Evolutionary conservation across 2,329 filamentous ascomycete species (phyloP).

Genomic region (Hansfordia pulvinata): DNA sequence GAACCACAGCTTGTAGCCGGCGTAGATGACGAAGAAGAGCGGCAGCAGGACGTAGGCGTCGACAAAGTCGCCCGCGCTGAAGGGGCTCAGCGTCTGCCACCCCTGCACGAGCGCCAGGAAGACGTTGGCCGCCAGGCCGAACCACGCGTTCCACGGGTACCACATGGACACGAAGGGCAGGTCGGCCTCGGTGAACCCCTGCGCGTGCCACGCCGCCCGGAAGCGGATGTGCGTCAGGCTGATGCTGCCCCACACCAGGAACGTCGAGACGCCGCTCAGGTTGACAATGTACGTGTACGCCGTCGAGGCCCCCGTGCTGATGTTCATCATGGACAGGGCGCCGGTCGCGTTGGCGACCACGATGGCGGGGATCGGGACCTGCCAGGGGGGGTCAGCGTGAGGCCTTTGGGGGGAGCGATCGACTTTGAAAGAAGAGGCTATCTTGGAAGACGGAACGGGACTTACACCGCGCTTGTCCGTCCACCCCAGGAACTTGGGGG

Average conservation of each 20-base stretch:
- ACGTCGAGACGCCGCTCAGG: slow-evolving; percentile 55
- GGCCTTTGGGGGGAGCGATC: no score
- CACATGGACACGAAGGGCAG: slow-evolving; percentile 40
- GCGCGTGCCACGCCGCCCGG: slow-evolving; percentile 44
- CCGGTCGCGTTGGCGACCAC: slow-evolving; percentile 59
- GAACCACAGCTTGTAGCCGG: slow-evolving; percentile 39
- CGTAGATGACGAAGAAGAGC: slow-evolving; percentile 43
- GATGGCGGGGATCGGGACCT: slow-evolving; percentile 46
- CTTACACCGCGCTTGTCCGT: slow-evolving; percentile 53
- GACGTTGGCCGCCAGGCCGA: slow-evolving; percentile 40
- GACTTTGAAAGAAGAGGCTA: no score
- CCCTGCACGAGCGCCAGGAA: slow-evolving; percentile 49
- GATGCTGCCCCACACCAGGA: slow-evolving; percentile 60
- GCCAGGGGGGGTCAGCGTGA: no score
- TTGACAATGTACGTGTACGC: slow-evolving; percentile 61
- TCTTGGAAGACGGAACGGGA: no score
- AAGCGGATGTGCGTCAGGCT: slow-evolving; percentile 61
- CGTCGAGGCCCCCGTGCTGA: slow-evolving; percentile 49
- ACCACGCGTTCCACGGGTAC: slow-evolving; percentile 46
- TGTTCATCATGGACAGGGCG: slow-evolving; percentile 61
- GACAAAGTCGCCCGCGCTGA: slow-evolving; percentile 43
- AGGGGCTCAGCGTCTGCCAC: slow-evolving; percentile 45
- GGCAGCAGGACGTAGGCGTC: slow-evolving; percentile 50
- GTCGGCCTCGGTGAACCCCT: slow-evolving; percentile 38
- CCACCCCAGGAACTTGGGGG: slow-evolving; percentile 53